Conservation (phyloP, 495 filamentous ascomycete genomes). For the Podospora sp. region DNA sequence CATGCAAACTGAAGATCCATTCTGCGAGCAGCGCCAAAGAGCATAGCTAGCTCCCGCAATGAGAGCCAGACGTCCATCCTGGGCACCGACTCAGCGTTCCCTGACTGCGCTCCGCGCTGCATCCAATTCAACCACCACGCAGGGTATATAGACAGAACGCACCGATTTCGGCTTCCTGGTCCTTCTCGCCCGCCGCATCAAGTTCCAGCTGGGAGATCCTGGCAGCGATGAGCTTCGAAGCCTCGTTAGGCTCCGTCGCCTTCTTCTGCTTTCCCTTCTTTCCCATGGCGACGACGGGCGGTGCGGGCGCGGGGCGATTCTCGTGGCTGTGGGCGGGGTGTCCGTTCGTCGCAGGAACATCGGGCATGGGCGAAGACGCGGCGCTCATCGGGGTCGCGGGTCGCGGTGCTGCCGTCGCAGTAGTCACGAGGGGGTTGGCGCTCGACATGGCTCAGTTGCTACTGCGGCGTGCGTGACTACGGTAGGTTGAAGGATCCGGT, state of each 20-base stretch:
- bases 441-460: constrained; percentile 30
- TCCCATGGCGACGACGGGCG: constrained; percentile 38
- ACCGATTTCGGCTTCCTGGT: constrained; percentile 97
- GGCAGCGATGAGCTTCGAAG: constrained; percentile 84
- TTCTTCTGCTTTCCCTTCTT: constrained; percentile 76
- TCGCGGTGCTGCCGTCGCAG: constrained; percentile 31
- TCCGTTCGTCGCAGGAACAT: constrained; percentile 36
- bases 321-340: constrained; percentile 42
- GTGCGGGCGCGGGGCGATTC: constrained; percentile 45
- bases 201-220: constrained; percentile 95
- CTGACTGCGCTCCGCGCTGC: background rate
- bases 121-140: background rate
- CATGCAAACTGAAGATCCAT: background rate
- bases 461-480: background rate
- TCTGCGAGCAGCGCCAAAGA: background rate
- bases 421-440: constrained; percentile 33
- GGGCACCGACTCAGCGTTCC: background rate
- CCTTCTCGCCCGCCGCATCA: constrained; percentile 89
- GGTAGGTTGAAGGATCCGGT: constrained; percentile 9
- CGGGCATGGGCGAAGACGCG: constrained; percentile 28
- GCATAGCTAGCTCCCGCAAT: background rate
- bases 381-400: constrained; percentile 33
- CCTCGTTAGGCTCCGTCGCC: constrained; percentile 76
- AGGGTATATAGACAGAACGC: constrained; percentile 46
- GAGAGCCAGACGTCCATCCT: background rate